Evolutionary conservation across 2,329 filamentous ascomycete species (phyloP), one percentile per base, ranked within the genome.

Genomic region (Trichoderma sp.): DNA sequence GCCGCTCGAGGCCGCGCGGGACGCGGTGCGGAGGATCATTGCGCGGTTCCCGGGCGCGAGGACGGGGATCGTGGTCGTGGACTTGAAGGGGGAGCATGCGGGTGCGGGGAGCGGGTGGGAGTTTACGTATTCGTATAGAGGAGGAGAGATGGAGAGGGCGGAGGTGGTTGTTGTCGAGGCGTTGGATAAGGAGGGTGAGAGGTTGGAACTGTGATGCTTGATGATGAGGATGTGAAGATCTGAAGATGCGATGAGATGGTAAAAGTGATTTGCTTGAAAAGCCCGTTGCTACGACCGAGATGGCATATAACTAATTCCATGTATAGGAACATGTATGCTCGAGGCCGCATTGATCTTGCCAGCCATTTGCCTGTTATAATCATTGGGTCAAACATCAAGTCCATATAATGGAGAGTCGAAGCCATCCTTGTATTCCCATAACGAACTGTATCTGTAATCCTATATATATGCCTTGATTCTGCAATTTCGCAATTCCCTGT

Each of bases 31-130:
- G 1, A 75, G 83, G 17, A 85, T 85, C 80, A 51, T 83, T 12
- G 70, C 72, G 14, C 81, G 78, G 70, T 83, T 81, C 54, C 82
- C 83, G 0, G 72, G 73, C 1, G 71, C 84, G 1, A 73, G 76
- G 28, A 82, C 79, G 57, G 83, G 83, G 0, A 72, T 86, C 3
- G 82, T 85, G 0, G 83, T 85, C 6, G 79, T 84, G 7, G 75
- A 83, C 68, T 79, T 71, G 28, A 71, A 78, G 57, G 83, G 83
- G 0, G 74, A 79, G 48, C 82, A 85, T 50, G 83, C 78, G 0
- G 83, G 74, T 1, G 83, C 83, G 0, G 83, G 74, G 0, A 83
- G 81, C 1, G 82, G 82, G 0, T 85, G 83, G 83, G 80, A 77
- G 0, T 85, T 85, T 67, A 83, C 81, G 3, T 86, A 86, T 68